A percentile compares a stretch with the other conserved stretches of the same genome.
phyloP scores from a whole-genome alignment of 805 yeast genomes.

The Spathaspora gorwiae region DNA sequence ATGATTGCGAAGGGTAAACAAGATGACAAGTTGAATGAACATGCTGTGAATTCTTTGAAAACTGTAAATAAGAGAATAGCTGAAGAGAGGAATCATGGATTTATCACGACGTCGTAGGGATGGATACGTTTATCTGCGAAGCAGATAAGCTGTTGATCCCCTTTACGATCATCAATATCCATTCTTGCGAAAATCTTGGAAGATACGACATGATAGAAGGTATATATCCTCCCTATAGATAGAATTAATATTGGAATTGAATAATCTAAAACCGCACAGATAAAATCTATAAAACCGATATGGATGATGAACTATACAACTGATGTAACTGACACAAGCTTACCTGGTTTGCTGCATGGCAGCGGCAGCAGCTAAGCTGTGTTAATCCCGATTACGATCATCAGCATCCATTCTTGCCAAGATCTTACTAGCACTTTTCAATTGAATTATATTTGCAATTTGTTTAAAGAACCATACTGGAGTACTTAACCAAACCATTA shows the following conservation, averaged over 20 bases:
- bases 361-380: too few species aligned
- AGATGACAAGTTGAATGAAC: constrained; percentile 26
- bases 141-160: too few species aligned
- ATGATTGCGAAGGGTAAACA: constrained; percentile 27
- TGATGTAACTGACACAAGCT: too few species aligned
- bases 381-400: constrained; percentile 19
- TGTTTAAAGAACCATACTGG: constrained; percentile 94
- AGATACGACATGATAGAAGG: background rate
- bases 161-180: constrained; percentile 52
- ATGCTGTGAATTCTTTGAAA: constrained; percentile 23
- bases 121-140: too few species aligned
- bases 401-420: constrained; percentile 76
- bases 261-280: too few species aligned
- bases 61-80: constrained; percentile 23
- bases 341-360: too few species aligned
- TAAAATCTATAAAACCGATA: too few species aligned
- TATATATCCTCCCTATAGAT: too few species aligned
- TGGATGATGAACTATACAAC: too few species aligned
- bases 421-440: constrained; percentile 76
- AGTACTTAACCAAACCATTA: constrained; percentile 53
- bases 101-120: constrained; percentile 1
- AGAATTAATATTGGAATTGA: too few species aligned
- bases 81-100: constrained; percentile 25
- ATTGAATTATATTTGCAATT: constrained; percentile 80
- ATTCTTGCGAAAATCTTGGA: constrained; percentile 67